phyloP scores from a whole-genome alignment of 2,329 filamentous ascomycete genomes.

The Exophiala alcalophila region DNA sequence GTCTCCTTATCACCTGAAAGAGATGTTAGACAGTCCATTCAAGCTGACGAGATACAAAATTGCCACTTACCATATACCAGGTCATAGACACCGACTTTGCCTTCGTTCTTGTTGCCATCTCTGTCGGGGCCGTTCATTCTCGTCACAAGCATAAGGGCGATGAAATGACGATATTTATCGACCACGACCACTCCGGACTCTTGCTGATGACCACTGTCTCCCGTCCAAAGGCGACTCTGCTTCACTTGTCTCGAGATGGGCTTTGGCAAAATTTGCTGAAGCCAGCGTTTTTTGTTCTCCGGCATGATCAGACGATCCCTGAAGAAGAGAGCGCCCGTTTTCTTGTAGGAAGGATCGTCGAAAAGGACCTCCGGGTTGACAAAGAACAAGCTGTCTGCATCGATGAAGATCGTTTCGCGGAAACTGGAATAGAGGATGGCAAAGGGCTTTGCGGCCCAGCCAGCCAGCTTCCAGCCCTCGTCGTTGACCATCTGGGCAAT shows the following conservation, averaged over 20 bases:
- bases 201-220: slow-evolving; percentile 35
- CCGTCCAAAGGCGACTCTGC: slow-evolving; percentile 32
- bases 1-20: slow-evolving; percentile 48
- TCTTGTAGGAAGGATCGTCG: slow-evolving; percentile 41
- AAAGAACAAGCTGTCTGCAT: slow-evolving; percentile 48
- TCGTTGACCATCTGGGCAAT: slow-evolving; percentile 46
- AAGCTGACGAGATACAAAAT: neutral
- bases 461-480: slow-evolving; percentile 44
- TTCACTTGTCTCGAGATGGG: slow-evolving; percentile 44
- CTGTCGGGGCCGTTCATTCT: slow-evolving; percentile 43
- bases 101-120: slow-evolving; percentile 39
- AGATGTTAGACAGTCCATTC: slow-evolving; percentile 1
- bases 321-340: slow-evolving; percentile 48
- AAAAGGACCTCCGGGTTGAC: slow-evolving; percentile 44
- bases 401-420: slow-evolving; percentile 49
- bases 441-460: slow-evolving; percentile 49
- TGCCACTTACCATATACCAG: slow-evolving; percentile 44
- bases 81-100: slow-evolving; percentile 45
- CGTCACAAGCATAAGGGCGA: slow-evolving; percentile 42
- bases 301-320: slow-evolving; percentile 45
- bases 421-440: slow-evolving; percentile 48
- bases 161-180: slow-evolving; percentile 48
- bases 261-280: slow-evolving; percentile 45
- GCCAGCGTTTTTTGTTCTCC: slow-evolving; percentile 37
- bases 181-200: slow-evolving; percentile 49